Percentiles rank a stretch among this genome's conserved stretches.
Conservation (phyloP, 2,329 filamentous ascomycete species). For the Cladophialophora exuberans region DNA sequence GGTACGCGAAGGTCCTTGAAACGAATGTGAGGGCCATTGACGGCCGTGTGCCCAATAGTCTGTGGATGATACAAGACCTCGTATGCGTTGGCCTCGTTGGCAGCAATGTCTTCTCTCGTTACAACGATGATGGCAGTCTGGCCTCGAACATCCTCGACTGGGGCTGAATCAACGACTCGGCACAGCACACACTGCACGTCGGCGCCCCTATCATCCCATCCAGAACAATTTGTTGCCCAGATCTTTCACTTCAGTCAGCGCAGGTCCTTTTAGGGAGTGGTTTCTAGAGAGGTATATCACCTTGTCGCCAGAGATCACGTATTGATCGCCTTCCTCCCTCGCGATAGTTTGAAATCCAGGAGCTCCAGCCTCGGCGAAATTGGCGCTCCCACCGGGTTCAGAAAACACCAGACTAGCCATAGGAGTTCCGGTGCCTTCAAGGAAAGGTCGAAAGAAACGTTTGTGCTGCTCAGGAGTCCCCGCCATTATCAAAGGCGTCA, state of each 20-base stretch:
- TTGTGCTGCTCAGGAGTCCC: conserved; percentile 46
- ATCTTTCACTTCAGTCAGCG: too few relatives aligned
- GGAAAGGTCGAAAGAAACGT: conserved; percentile 54
- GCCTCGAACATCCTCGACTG: conserved; percentile 35
- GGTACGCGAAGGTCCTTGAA: conserved; percentile 56
- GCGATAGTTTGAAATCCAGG: conserved; percentile 56
- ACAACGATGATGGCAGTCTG: conserved; percentile 56
- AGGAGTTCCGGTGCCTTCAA: conserved; percentile 49
- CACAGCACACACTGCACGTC: conserved; percentile 59
- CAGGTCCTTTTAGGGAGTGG: too few relatives aligned
- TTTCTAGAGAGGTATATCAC: conserved; percentile 35
- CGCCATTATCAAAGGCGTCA: conserved; percentile 55
- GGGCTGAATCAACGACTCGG: conserved; percentile 40
- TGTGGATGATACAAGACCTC: conserved; percentile 51
- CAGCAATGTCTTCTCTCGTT: conserved; percentile 51
- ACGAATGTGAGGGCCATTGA: conserved; percentile 53
- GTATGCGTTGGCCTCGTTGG: conserved; percentile 50
- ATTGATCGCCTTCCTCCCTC: conserved; percentile 52
- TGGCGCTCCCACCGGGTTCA: conserved; percentile 57
- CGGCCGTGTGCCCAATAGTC: conserved; percentile 52
- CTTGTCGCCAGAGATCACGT: conserved; percentile 60
- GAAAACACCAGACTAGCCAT: conserved; percentile 57
- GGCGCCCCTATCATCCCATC: conserved; percentile 58
- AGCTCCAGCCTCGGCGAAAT: conserved; percentile 55
- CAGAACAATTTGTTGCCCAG: conserved; percentile 59